Evolutionary conservation across 1,139 yeast species (phyloP), one percentile per base, ranked within the genome.

Genomic region (Blastobotrys arbuscula): DNA sequence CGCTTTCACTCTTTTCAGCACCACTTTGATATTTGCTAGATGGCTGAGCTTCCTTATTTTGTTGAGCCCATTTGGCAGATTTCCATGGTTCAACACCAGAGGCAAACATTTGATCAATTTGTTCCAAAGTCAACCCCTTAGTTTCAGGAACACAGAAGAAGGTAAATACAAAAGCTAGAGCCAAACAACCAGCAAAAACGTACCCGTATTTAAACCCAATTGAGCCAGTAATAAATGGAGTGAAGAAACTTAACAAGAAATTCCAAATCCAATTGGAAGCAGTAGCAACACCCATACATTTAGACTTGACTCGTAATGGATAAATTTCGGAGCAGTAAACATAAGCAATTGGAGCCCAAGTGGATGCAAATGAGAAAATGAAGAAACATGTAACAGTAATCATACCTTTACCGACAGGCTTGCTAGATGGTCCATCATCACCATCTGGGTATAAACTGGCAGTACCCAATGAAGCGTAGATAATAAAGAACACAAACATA

Each of bases 341-440:
- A 78, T 81, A 88, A 41, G 82, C 82, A 62, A 82, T 79, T 60
- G 95, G 92, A 54, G 90, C 95, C 95, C 95, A 86, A 7, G 95
- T 81, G 36, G 84, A 76, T 34, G 95, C 92, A 64, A 86, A 87
- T 73, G 79, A 82, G 77, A 84, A 83, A 55, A 88, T 84, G 71
- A 80, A 88, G 53, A 84, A 65, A 67, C 92, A 84, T 28, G 90
- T 80, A 59, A 87, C 77, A 60, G 84, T 81, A 65, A 87, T 83
- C 87, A 80, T 76, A 40, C 58, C 62, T 38, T 55, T 54, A 21
- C 60, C 61, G 26, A 57, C 76, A n/a, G 69, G 61, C 77, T 74
- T 74, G 53, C 75, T 79, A 69, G 77, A 60, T 20, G 21, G 41
- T 16, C 12, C 12, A 15, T 15, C 20, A 40, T 59, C 59, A 50